Evolutionary conservation across 148 eudicot species (phyloP).

Genomic region (Arbutus unedo): DNA sequence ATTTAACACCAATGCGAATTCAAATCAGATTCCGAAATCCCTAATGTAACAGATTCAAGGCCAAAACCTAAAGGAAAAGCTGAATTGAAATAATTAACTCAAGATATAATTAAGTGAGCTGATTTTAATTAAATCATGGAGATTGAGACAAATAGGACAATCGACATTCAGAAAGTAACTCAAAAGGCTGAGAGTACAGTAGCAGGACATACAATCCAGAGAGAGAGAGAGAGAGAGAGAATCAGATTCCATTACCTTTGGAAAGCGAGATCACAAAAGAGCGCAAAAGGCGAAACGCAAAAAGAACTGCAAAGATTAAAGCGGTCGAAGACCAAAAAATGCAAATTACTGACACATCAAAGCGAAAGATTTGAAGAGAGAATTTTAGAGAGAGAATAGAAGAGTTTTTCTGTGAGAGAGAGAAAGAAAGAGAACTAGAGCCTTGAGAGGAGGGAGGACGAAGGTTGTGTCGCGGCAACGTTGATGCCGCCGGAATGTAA

Average conservation of each 20-base stretch:
- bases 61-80: constrained; percentile 1
- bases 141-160: background rate
- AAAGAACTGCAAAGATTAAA: constrained; percentile 6
- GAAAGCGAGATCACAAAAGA: constrained; percentile 27
- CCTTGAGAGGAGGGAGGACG: background rate
- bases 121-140: background rate
- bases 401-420: background rate
- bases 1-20: background rate
- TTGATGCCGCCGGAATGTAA: constrained; percentile 14
- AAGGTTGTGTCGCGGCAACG: constrained; percentile 7
- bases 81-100: background rate
- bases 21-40: background rate
- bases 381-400: background rate
- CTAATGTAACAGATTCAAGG: constrained; percentile 10
- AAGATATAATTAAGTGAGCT: background rate
- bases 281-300: constrained; percentile 1
- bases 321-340: background rate
- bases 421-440: constrained; percentile 5
- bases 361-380: background rate
- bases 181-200: background rate
- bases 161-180: background rate
- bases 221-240: constrained; percentile 17
- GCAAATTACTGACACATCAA: constrained; percentile 15
- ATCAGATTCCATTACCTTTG: constrained; percentile 17
- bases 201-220: constrained; percentile 10